Base-by-base conservation (phyloP, 139 green algal genomes). In the Yamagishiella unicocca region DNA sequence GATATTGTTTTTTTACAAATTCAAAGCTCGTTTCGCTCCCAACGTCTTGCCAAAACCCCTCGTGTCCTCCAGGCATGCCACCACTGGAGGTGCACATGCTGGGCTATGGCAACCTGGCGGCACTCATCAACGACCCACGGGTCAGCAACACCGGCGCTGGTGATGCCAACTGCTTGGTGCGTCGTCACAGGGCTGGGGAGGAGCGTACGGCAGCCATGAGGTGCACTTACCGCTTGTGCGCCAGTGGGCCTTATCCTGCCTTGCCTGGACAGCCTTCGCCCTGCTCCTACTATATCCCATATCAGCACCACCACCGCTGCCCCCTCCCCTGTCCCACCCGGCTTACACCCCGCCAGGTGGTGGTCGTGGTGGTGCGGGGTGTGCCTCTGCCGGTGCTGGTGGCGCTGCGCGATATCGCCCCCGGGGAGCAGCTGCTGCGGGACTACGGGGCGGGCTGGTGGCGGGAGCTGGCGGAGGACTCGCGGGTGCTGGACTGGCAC, bases 81-180 rank as follows among this genome's bases (percentile, higher is more conserved):
- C 72, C 43, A 8, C 43, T 80, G 72, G 72, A 80, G 72, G 43
- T 62, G 21, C 43, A 80, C 10, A 80, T 80, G 72, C 72, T 80
- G 43, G 72, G 72, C 14, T 80, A 80, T 29, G 72, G 72, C 72
- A 61, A 61, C 43, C 27, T 24, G 42, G 7, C 27, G 2, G 72
- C 72, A 27, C 43, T 64, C 40, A 31, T 80, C 2, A 80, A 80
- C 72, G 72, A 80, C 72, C 24, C 72, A 12, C 72, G 72, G 24
- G 62, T 71, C 24, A n/a, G n/a, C n/a, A n/a, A n/a, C n/a, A n/a
- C n/a, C n/a, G n/a, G n/a, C n/a, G n/a, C n/a, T n/a, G n/a, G n/a
- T n/a, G n/a, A n/a, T n/a, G n/a, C n/a, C n/a, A 17, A 58, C 17
- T 58, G 12, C 50, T 17, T 25, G 50, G 50, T 25, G 50, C 12